A percentile compares a stretch with the other conserved stretches of the same genome.
Conservation (phyloP, 108 stramenopile genomes). For the Cyclostephanos tholiformis region DNA sequence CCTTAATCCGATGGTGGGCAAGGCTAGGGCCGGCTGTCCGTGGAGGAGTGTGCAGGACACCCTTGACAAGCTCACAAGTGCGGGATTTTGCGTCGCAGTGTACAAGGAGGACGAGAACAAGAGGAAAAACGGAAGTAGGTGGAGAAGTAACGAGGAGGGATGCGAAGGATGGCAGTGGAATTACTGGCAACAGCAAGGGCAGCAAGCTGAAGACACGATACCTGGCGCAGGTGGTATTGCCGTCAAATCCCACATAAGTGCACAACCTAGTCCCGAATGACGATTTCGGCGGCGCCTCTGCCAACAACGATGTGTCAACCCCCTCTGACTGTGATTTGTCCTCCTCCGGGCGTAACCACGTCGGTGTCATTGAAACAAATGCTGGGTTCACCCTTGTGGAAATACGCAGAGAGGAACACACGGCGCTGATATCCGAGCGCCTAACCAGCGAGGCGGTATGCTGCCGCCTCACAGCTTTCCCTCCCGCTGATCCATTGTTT, state of each 20-base stretch:
- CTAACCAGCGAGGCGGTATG: slow-evolving; percentile 83
- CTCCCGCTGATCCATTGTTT: slow-evolving; percentile 77
- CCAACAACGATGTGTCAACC: slow-evolving; percentile 17
- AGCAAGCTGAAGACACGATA: slow-evolving; percentile 65
- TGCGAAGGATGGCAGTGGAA: slow-evolving; percentile 6
- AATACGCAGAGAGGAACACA: slow-evolving; percentile 72
- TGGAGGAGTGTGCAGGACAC: slow-evolving; percentile 88
- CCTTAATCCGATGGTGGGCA: slow-evolving; percentile 94
- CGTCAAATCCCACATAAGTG: slow-evolving; percentile 91
- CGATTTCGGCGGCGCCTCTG: slow-evolving; percentile 30
- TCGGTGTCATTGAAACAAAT: slow-evolving; percentile 68
- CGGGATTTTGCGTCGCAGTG: slow-evolving; percentile 90
- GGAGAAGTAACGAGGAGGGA: not conserved
- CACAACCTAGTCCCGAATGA: slow-evolving; percentile 76
- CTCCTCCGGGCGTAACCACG: slow-evolving; percentile 67
- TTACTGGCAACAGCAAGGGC: slow-evolving; percentile 13
- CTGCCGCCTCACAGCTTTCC: slow-evolving; percentile 78
- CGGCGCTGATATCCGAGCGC: slow-evolving; percentile 74
- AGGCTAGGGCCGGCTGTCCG: slow-evolving; percentile 94
- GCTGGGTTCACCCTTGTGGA: slow-evolving; percentile 82
- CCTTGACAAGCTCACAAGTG: slow-evolving; percentile 78
- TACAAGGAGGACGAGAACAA: slow-evolving; percentile 81
- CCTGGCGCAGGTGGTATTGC: slow-evolving; percentile 87
- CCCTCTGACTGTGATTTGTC: slow-evolving; percentile 21
- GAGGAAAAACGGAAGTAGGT: slow-evolving; percentile 15